Evolutionary conservation across 1,139 yeast species (phyloP), one percentile per base, ranked within the genome.

Genomic region (Diutina neorugosa): DNA sequence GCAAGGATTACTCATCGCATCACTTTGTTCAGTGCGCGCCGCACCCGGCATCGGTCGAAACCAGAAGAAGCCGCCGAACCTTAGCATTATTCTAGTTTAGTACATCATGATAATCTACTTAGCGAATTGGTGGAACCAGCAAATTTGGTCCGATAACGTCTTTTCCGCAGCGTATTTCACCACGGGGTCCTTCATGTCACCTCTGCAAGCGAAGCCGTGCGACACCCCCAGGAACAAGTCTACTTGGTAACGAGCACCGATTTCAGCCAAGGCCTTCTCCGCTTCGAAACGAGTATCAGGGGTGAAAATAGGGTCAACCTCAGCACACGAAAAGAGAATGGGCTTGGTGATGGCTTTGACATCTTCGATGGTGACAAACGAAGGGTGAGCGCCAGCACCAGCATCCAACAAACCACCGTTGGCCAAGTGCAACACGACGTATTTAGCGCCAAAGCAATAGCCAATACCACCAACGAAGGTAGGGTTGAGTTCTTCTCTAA

Each of bases 401-500:
- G 75, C 85, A 56, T 81, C 77, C 31, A 80, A 65, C 25, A 67
- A 59, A 21, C 83, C 84, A 25, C 63, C 70, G 18, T 67, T 65
- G 1, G 78, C 68, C 52, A 84, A 68, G 54, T 83, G 75, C 55
- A 76, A 80, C 52, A 84, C 63, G 31, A 77, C 81, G 58, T 71
- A 82, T 65, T 82, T 84, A 52, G 90, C 96, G 62, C 96, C 96
- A 60, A 75, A 89, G 70, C 96, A 90, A 73, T 87, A 83, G 19
- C 96, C 96, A 54, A 85, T 69, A 19, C 81, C 80, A 52, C 76
- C 82, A 27, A 84, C 57, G 59, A 74, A 81, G 54, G 75, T 69
- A 11, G 87, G 84, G 4, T 69, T 64, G 53, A 68, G 65, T 54
- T 76, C 78, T 40, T 63, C 60, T 56, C 71, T 75, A 56, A 84